Conservation (phyloP, 2,329 filamentous ascomycete species). For the Venturia oleaginea region DNA sequence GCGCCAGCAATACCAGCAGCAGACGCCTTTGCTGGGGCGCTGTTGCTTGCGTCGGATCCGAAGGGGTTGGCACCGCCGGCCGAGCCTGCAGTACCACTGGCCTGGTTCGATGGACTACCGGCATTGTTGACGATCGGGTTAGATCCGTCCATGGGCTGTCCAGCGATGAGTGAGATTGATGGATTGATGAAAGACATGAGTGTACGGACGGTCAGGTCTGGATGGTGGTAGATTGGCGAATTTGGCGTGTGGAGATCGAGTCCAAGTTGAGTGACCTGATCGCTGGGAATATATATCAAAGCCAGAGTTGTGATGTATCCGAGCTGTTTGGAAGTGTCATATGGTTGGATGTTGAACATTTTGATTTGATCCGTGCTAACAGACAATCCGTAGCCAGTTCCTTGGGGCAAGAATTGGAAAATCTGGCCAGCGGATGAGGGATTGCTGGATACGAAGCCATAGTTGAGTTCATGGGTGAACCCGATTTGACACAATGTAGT, state of each 20-base stretch:
- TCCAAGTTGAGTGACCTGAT: slow-evolving; percentile 47
- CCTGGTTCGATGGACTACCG: slow-evolving; percentile 21
- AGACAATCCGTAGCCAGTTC: slow-evolving; percentile 57
- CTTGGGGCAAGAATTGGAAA: slow-evolving; percentile 66
- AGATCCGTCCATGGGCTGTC: slow-evolving; percentile 33
- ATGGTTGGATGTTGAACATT: slow-evolving; percentile 65
- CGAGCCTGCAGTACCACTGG: slow-evolving; percentile 17
- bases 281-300: slow-evolving; percentile 37
- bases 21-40: slow-evolving; percentile 53
- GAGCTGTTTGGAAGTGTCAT: slow-evolving; percentile 58
- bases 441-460: slow-evolving; percentile 66
- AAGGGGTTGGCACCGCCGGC: slow-evolving; percentile 39
- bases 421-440: slow-evolving; percentile 73
- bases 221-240: slow-evolving; percentile 66
- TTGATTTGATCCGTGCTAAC: slow-evolving; percentile 40
- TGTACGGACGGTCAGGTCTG: slow-evolving; percentile 54
- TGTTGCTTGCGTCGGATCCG: slow-evolving; percentile 40
- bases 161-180: slow-evolving; percentile 60
- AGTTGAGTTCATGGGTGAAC: slow-evolving; percentile 74
- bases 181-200: slow-evolving; percentile 78
- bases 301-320: slow-evolving; percentile 78
- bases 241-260: slow-evolving; percentile 62
- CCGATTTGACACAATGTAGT: slow-evolving; percentile 72
- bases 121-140: slow-evolving; percentile 33
- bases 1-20: slow-evolving; percentile 64